A percentile compares a stretch with the other conserved stretches of the same genome.
phyloP scores from a whole-genome alignment of 805 yeast genomes.

The Candida verbasci region DNA sequence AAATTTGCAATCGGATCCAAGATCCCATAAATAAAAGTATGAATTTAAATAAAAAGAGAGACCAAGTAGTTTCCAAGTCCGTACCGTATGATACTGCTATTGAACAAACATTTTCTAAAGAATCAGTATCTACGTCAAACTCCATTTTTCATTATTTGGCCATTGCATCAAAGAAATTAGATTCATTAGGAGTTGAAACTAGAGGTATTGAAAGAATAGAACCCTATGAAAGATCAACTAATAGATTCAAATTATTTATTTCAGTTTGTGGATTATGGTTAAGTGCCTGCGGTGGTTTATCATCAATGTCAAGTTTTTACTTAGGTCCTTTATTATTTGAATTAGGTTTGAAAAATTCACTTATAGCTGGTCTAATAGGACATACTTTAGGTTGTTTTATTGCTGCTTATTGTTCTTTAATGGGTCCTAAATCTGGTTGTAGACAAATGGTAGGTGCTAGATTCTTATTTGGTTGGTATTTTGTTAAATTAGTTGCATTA shows the following conservation, averaged over 20 bases:
- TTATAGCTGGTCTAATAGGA: slow-evolving; percentile 61
- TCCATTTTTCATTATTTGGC: slow-evolving; percentile 9
- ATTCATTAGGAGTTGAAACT: slow-evolving; percentile 58
- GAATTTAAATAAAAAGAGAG: neutral
- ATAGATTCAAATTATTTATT: slow-evolving; percentile 23
- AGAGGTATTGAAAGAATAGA: slow-evolving; percentile 75
- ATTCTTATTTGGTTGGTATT: slow-evolving; percentile 81
- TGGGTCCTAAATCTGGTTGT: slow-evolving; percentile 91
- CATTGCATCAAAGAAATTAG: slow-evolving; percentile 31
- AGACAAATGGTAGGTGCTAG: slow-evolving; percentile 84
- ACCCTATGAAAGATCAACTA: slow-evolving; percentile 59
- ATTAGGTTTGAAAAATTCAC: slow-evolving; percentile 60
- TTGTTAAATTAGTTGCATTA: slow-evolving; percentile 69
- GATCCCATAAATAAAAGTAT: too few species aligned
- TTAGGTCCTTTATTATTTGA: slow-evolving; percentile 71
- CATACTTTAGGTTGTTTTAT: slow-evolving; percentile 64
- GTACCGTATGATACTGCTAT: neutral
- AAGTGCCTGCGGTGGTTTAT: slow-evolving; percentile 82
- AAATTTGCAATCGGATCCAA: too few species aligned
- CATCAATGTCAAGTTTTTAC: slow-evolving; percentile 82
- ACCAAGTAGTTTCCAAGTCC: neutral
- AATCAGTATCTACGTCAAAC: neutral
- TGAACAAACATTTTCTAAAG: neutral
- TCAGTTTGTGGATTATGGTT: slow-evolving; percentile 73
- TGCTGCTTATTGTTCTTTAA: slow-evolving; percentile 77